These are phyloP conservation scores for Ploettnerulaceae sp. DNA, from an alignment of 2,329 filamentous ascomycete species.

Conservation along the genomic window DNA sequence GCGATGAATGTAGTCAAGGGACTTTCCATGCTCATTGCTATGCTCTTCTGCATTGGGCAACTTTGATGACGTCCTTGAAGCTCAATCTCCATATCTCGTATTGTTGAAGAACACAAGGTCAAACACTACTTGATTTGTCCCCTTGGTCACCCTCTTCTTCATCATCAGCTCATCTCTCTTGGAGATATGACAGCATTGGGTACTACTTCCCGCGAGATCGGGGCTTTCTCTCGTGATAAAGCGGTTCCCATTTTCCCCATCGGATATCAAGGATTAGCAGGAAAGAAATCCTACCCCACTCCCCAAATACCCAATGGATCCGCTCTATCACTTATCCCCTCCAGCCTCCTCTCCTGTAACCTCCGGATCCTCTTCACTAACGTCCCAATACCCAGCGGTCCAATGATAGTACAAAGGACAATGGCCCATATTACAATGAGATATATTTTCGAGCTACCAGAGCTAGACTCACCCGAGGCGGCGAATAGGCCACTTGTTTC, in stretches of 20 bases:
- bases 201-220: slow-evolving; percentile 37
- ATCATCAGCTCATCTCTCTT: slow-evolving; percentile 37
- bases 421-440: slow-evolving; percentile 53
- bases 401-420: slow-evolving; percentile 48
- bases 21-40: slow-evolving; percentile 36
- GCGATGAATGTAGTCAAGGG: slow-evolving; percentile 44
- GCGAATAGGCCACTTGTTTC: slow-evolving; percentile 43
- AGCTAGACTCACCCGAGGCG: background rate
- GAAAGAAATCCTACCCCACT: background rate
- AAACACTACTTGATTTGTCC: slow-evolving; percentile 40
- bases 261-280: slow-evolving; percentile 41
- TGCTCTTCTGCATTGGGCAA: slow-evolving; percentile 35
- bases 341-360: background rate
- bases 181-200: slow-evolving; percentile 37
- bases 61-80: slow-evolving; percentile 39
- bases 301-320: background rate
- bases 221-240: slow-evolving; percentile 42
- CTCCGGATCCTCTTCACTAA: slow-evolving; percentile 39
- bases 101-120: slow-evolving; percentile 44
- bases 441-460: slow-evolving; percentile 39
- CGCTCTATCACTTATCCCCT: background rate
- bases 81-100: slow-evolving; percentile 35
- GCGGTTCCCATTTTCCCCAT: slow-evolving; percentile 39
- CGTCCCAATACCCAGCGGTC: slow-evolving; percentile 45
- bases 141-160: slow-evolving; percentile 42